phyloP scores from a whole-genome alignment of 108 stramenopile species.

The Fragilaria radians region DNA sequence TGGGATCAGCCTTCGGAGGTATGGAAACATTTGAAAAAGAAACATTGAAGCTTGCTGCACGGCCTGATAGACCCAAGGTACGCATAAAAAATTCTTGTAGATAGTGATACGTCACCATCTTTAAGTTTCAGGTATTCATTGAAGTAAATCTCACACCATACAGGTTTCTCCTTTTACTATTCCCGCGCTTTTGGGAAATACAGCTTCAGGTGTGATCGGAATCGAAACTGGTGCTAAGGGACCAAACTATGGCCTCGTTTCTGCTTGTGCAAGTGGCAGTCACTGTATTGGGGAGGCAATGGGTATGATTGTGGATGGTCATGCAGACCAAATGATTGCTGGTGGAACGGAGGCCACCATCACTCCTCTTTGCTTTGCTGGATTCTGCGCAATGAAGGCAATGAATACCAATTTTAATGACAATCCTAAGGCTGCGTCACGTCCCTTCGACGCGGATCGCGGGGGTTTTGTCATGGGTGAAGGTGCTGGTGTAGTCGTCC shows the following conservation, averaged over 20 bases:
- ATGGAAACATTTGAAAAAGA: slow-evolving; percentile 91
- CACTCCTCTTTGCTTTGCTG: slow-evolving; percentile 83
- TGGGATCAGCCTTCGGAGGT: slow-evolving; percentile 95
- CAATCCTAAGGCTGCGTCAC: slow-evolving; percentile 37
- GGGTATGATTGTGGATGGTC: slow-evolving; percentile 72
- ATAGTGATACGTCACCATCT: neutral
- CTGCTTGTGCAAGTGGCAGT: slow-evolving; percentile 94
- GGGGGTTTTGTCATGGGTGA: slow-evolving; percentile 96
- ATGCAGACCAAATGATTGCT: slow-evolving; percentile 89
- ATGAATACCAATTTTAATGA: slow-evolving; percentile 49
- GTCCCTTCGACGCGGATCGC: slow-evolving; percentile 85
- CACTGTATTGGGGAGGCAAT: slow-evolving; percentile 92
- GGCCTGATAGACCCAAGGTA: slow-evolving; percentile 84
- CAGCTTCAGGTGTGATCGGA: slow-evolving; percentile 73
- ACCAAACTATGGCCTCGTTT: slow-evolving; percentile 78
- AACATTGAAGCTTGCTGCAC: slow-evolving; percentile 78
- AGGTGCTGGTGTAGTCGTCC: slow-evolving; percentile 84
- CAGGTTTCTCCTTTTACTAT: slow-evolving; percentile 93
- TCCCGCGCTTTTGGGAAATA: slow-evolving; percentile 88
- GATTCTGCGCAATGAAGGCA: slow-evolving; percentile 89
- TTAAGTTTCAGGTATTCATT: neutral
- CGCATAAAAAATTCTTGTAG: slow-evolving; percentile 6
- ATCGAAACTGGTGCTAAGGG: slow-evolving; percentile 65
- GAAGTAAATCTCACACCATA: slow-evolving; percentile 1
- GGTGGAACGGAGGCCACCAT: slow-evolving; percentile 94